Base-by-base conservation (phyloP, 805 yeast genomes). In the Suhomyces faveliae region DNA sequence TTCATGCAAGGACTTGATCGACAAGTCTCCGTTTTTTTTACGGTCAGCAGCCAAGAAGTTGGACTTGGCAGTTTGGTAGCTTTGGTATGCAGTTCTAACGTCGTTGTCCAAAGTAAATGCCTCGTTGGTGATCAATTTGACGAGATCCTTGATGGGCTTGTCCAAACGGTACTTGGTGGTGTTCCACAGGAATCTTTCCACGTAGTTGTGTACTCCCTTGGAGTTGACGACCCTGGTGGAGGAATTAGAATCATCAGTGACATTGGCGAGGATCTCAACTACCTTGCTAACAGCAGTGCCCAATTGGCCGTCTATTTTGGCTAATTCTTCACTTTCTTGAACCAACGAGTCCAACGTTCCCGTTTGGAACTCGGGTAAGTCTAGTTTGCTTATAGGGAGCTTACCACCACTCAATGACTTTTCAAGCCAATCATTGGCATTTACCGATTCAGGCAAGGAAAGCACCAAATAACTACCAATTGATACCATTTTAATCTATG, bases 331-430 rank as follows among this genome's bases (percentile, higher is more conserved):
- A 64, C 91, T 83, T 68, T 91, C 91, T 58, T 86, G 83, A 46
- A 94, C 95, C 51, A 94, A 77, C 24, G 90, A 85, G 68, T 94
- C 99, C 62, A 94, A 78, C 10, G 98, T 91, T 23, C 97, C 97
- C 53, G 94, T 89, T 67, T 94, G 92, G 69, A 94, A 92, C 52
- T 77, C 82, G 6, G 98, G 98, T 44, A 90, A 74, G 29, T 74
- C 71, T 49, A 87, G 79, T 47, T 77, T 71, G 46, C 75, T 66
- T 27, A 88, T 73, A 42, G 80, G 83, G 35, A 79, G 76, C 55
- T 73, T 77, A 17, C 90, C 91, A 19, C 75, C 79, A 51, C 78
- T 68, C 50, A 85, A 69, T 24, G 71, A 64, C 44, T 75, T 66
- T 54, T 83, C 81, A 50, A 88, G 67, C 83, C 85, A 84, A 47